Base-by-base conservation (phyloP, 1,139 yeast genomes). In the Torulaspora pretoriensis region DNA sequence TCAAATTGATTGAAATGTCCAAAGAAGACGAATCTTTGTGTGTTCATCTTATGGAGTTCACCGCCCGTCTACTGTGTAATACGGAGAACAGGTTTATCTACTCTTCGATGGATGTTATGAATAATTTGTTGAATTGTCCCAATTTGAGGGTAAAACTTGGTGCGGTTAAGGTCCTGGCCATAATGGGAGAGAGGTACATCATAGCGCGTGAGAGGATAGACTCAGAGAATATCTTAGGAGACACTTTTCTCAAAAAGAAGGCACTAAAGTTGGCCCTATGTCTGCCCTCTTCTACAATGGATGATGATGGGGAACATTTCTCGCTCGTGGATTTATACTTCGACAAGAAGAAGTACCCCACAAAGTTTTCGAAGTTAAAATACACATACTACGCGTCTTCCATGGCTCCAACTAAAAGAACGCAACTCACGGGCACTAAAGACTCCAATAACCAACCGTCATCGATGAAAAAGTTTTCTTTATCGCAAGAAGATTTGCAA, bases 1-100 rank as follows among this genome's bases (percentile, higher is more conserved):
- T 75, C 8, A 70, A 65, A 45, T 71, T 85, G 30, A 66, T 65
- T 13, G 68, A 70, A 13, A 71, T 87, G 50, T 59, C 68, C 0
- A 45, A 53, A 0, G 64, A 64, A 0, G 95, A 86, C 52, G 72
- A 68, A 25, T 55, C 49, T 0, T 52, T 80, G 8, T 61, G 82
- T 31, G 65, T 74, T 0, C 67, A 81, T 1, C 71, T 88, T 41
- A 69, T 87, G 37, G 69, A 73, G 10, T 88, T 86, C 57, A 75
- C 92, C 0, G 72, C 76, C 29, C 67, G 78, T 48, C 68, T 90
- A 38, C 68, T 89, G 41, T 87, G 82, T 35, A 80, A 85, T 55
- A 83, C 94, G 50, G 72, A 81, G 19, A 81, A 82, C 56, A 73
- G 87, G 49, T 74, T 75, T 43, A 72, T 87, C 13, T 90, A 86